Evolutionary conservation across 192 early-diverging fungal genomes (phyloP), one percentile per base, ranked within the genome.

Genomic region (Coemansia asiatica): DNA sequence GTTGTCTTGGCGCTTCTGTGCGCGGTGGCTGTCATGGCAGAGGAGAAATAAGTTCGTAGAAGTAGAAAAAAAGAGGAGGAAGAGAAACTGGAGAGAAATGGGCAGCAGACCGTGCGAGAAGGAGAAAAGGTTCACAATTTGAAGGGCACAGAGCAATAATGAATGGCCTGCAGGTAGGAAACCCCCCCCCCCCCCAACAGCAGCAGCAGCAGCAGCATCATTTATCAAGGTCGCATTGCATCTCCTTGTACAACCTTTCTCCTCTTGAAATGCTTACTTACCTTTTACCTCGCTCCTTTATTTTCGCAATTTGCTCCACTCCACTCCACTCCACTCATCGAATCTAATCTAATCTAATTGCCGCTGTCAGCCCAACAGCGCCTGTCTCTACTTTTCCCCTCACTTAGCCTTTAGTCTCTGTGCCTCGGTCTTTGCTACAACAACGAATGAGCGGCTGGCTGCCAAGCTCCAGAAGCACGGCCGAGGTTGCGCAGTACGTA

Each of bases 401-500:
- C 19, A 51, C 23, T 21, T 2, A 21, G 22, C 19, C 13, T 26
- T 25, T n/a, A n/a, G n/a, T n/a, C 22, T 16, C 15, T n/a, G n/a
- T n/a, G 25, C 25, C 5, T 21, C 7, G 25, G 12, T 2, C 19
- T 22, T 16, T 25, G 19, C 50, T 23, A 26, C 50, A 12, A 7
- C 19, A 51, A n/a, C n/a, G 50, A 51, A 51, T 22, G 22, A 51
- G 50, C 40, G 31, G 54, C 44, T 57, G 64, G 22, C 27, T 58
- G 64, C 44, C 29, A 48, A 7, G 44, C 35, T 13, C 64, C 21
- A n/a, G 35, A 13, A 22, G 21, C 18, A 19, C 50, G 25, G n/a
- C 66, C 1, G 66, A 69, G 28, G 23, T 67, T 29, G 40, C 47
- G 6, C 78, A 68, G 60, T 81, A 69, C 57, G 46, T 79, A 21